Percentiles rank a stretch among this genome's conserved stretches.
Evolutionary conservation across 371 early-diverging fungal genomes (phyloP).

Genomic region (Thermomucor indicae-seudaticae): DNA sequence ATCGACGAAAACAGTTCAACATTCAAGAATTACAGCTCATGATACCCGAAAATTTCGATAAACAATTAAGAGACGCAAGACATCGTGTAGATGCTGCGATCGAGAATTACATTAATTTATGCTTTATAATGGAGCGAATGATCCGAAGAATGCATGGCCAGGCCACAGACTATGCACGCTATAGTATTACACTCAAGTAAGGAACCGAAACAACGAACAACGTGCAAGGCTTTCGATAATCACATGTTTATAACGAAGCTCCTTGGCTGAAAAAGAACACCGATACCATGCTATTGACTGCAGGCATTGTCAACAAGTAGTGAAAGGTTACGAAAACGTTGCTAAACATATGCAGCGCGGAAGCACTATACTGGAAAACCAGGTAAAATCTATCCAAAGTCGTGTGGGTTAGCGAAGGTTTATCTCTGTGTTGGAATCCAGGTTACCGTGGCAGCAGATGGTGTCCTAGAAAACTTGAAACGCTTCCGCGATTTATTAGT

Average conservation of each 20-base stretch:
- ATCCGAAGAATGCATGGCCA: slow-evolving; percentile 63
- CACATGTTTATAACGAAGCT: background rate
- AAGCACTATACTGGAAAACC: slow-evolving; percentile 52
- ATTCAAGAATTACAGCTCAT: slow-evolving; percentile 27
- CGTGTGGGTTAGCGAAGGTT: background rate
- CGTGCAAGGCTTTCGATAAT: background rate
- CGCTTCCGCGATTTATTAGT: slow-evolving; percentile 66
- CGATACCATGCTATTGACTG: slow-evolving; percentile 63
- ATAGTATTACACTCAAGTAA: slow-evolving; percentile 53
- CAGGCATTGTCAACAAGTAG: slow-evolving; percentile 52
- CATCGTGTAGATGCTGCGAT: slow-evolving; percentile 50
- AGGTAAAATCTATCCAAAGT: slow-evolving; percentile 21
- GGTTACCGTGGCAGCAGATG: slow-evolving; percentile 32
- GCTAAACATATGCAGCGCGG: slow-evolving; percentile 55
- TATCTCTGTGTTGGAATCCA: slow-evolving; percentile 6
- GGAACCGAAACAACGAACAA: background rate
- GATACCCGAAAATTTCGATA: slow-evolving; percentile 48
- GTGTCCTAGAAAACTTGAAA: slow-evolving; percentile 65
- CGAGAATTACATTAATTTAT: slow-evolving; percentile 59
- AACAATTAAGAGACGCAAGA: slow-evolving; percentile 47
- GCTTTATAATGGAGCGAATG: slow-evolving; percentile 63
- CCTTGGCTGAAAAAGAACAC: slow-evolving; percentile 58
- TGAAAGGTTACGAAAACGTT: slow-evolving; percentile 56
- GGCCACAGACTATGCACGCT: slow-evolving; percentile 55
- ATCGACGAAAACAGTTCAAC: slow-evolving; percentile 26